Evolutionary conservation across 768 basidiomycete genomes (phyloP).

Genomic region (Termitomyces eurrhizus): DNA sequence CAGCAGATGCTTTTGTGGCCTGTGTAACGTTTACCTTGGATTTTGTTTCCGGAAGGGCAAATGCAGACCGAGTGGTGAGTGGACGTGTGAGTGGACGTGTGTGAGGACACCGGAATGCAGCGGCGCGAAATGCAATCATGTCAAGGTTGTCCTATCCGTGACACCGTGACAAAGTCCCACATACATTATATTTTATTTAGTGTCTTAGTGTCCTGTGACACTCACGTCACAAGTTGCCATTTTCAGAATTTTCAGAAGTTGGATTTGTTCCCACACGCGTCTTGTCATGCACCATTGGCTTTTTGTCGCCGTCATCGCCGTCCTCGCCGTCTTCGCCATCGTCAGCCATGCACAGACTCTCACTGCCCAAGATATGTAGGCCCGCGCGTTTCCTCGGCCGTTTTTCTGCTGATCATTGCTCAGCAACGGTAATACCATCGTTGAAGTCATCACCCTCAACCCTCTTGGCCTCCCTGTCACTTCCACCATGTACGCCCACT

Average conservation of each 20-base stretch:
- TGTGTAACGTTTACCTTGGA: no score
- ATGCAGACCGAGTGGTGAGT: not conserved
- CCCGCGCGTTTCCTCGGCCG: slow-evolving; percentile 2
- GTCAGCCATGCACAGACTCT: slow-evolving; percentile 37
- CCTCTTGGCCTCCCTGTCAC: slow-evolving; percentile 11
- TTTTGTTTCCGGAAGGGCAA: not conserved
- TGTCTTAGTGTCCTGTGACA: no score
- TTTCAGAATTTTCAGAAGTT: not conserved
- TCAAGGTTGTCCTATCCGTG: not conserved
- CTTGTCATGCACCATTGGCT: slow-evolving; percentile 15
- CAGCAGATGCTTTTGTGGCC: not conserved
- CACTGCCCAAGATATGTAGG: slow-evolving; percentile 48
- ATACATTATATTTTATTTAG: no score
- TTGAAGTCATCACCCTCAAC: slow-evolving; percentile 31
- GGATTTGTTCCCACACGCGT: slow-evolving; percentile 5
- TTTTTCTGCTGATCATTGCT: not conserved
- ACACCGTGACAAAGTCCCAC: not conserved
- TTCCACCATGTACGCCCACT: slow-evolving; percentile 12
- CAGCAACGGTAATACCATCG: slow-evolving; percentile 47
- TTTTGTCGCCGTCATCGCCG: slow-evolving; percentile 16
- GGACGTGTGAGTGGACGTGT: not conserved
- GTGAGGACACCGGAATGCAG: slow-evolving; percentile 13
- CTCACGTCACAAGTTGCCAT: not conserved
- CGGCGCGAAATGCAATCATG: slow-evolving; percentile 23
- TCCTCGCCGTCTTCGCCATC: slow-evolving; percentile 21